phyloP scores from a whole-genome alignment of 2,329 filamentous ascomycete species.

The Lasiodiplodia citricola region DNA sequence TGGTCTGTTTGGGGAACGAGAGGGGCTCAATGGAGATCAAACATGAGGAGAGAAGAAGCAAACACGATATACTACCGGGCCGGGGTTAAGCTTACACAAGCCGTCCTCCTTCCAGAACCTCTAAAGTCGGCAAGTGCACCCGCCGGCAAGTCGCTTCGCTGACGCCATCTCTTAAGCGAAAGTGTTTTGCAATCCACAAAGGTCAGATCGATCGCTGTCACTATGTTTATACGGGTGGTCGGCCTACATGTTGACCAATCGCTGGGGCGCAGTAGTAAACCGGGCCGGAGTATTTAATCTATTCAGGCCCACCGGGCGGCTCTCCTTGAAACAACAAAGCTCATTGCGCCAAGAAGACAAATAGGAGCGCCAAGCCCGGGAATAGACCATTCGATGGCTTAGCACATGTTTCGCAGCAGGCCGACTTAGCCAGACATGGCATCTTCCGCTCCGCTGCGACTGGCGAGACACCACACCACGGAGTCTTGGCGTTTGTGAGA shows the following conservation, averaged over 20 bases:
- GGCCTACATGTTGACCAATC: not conserved
- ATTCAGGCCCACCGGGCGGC: not conserved
- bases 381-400: not conserved
- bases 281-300: not conserved
- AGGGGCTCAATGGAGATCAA: no score
- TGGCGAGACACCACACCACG: not conserved
- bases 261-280: not conserved
- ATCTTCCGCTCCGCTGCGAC: not conserved
- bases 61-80: not conserved
- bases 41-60: not conserved
- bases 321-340: conserved; percentile 19
- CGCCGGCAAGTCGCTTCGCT: not conserved
- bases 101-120: not conserved
- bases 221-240: not conserved
- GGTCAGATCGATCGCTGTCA: not conserved
- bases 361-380: conserved; percentile 5
- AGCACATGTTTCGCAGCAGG: not conserved
- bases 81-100: not conserved
- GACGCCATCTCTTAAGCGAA: not conserved
- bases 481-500: conserved; percentile 16
- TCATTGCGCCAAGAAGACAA: conserved; percentile 6
- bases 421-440: not conserved
- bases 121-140: not conserved
- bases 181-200: not conserved
- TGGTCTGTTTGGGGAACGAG: not conserved